Conservation (phyloP, 257 asterid genomes). For the Striga asiatica region DNA sequence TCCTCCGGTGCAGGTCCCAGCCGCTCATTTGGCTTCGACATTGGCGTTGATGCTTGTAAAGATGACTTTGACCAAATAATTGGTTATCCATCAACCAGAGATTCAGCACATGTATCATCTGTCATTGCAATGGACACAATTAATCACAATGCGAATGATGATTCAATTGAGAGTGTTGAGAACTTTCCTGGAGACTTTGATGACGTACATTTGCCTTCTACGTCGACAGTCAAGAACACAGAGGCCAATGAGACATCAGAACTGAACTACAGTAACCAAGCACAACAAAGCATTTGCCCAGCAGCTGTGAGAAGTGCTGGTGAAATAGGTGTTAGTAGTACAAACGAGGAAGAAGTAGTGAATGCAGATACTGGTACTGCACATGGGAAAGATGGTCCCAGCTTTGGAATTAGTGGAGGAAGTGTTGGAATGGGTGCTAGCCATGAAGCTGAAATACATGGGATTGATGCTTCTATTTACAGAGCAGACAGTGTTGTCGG, state of each 20-base stretch:
- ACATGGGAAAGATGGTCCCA: conserved; percentile 74
- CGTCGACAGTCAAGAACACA: conserved; percentile 48
- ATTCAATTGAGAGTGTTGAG: conserved; percentile 98
- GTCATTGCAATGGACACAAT: conserved; percentile 98
- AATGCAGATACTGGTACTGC: conserved; percentile 82
- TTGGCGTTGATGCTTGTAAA: conserved; percentile 43
- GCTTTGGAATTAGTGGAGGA: conserved; percentile 92
- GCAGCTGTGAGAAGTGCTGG: conserved; percentile 64
- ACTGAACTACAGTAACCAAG: conserved; percentile 86
- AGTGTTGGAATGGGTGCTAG: conserved; percentile 99
- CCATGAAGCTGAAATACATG: conserved; percentile 99
- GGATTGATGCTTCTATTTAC: conserved; percentile 58
- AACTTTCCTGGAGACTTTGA: conserved; percentile 73
- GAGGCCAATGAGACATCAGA: conserved; percentile 76
- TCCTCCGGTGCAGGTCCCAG: conserved; percentile 92
- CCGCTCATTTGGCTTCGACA: conserved; percentile 54
- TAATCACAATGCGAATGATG: conserved; percentile 50
- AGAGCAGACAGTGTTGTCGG: conserved; percentile 79
- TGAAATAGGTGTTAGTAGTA: conserved; percentile 92
- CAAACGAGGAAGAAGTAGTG: conserved; percentile 91
- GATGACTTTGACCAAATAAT: conserved; percentile 43
- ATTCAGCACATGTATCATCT: conserved; percentile 72
- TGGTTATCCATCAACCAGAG: conserved; percentile 59
- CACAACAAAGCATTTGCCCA: conserved; percentile 87
- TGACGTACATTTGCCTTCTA: conserved; percentile 69